Percentiles rank a stretch among this genome's conserved stretches.
phyloP scores from a whole-genome alignment of 2,329 filamentous ascomycete genomes.

The Pseudogymnoascus sp. region DNA sequence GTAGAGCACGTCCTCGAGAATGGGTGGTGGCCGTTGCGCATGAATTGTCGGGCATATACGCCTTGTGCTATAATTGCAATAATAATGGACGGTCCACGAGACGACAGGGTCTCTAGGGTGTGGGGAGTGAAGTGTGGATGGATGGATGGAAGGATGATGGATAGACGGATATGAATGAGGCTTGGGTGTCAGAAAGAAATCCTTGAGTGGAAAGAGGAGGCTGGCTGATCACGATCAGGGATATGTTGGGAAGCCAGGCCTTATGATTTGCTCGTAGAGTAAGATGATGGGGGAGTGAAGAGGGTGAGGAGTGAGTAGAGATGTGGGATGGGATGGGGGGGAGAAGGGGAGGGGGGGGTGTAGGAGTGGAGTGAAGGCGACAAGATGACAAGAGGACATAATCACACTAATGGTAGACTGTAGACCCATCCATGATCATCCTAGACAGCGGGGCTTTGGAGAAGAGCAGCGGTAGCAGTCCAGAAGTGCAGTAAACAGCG shows the following conservation, averaged over 20 bases:
- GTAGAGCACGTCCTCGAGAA: not conserved
- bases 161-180: slow-evolving; percentile 1
- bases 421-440: not conserved
- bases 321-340: not conserved
- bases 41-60: not conserved
- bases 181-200: not conserved
- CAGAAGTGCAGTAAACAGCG: not conserved
- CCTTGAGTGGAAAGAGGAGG: not conserved
- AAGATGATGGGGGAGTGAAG: slow-evolving; percentile 3
- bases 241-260: not conserved
- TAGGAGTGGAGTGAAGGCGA: not conserved
- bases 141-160: not conserved
- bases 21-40: not conserved
- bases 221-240: not conserved
- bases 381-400: not conserved
- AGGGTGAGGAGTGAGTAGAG: not conserved
- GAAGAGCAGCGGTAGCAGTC: not conserved
- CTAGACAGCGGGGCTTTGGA: not conserved
- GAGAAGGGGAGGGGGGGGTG: not conserved
- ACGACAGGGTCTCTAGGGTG: not conserved
- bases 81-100: slow-evolving; percentile 2
- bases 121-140: slow-evolving; percentile 1
- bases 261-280: slow-evolving; percentile 3
- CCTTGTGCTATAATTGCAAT: slow-evolving; percentile 1
- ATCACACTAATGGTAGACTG: not conserved